Conservation (phyloP, 108 stramenopile species). For the Stephanodiscus minutulus region DNA sequence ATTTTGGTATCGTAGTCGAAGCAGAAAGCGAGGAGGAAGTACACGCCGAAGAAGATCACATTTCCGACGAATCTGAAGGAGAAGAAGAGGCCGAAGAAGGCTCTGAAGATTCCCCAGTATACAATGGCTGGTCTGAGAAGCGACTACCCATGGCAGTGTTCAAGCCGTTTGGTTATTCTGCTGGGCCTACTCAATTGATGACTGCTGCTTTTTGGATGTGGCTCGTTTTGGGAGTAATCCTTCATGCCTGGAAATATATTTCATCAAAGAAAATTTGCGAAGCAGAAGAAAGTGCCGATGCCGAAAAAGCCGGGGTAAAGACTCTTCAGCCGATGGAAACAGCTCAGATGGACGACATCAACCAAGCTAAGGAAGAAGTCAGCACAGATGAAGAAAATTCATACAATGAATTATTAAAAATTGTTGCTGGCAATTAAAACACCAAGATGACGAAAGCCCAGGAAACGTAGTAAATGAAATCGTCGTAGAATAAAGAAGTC, state of each 20-base stretch:
- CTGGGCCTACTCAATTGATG: constrained; percentile 66
- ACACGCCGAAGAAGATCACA: not conserved
- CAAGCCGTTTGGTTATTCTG: constrained; percentile 83
- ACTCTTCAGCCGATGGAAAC: constrained; percentile 4
- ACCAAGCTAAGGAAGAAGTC: not conserved
- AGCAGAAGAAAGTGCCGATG: constrained; percentile 29
- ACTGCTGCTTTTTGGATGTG: constrained; percentile 69
- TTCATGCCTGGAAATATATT: constrained; percentile 61
- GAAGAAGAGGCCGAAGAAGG: constrained; percentile 7
- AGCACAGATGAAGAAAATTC: constrained; percentile 6
- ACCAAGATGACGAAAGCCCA: too few relatives aligned
- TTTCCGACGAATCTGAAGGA: too few relatives aligned
- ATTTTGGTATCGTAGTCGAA: constrained; percentile 30
- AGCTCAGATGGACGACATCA: not conserved
- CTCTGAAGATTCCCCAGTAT: too few relatives aligned
- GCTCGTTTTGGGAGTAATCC: constrained; percentile 45
- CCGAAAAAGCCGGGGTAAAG: constrained; percentile 20
- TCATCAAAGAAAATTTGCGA: constrained; percentile 43
- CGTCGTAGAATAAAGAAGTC: too few relatives aligned
- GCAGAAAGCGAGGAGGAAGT: not conserved
- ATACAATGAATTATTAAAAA: too few relatives aligned
- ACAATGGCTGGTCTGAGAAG: constrained; percentile 57
- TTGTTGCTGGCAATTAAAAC: too few relatives aligned
- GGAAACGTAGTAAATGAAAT: too few relatives aligned
- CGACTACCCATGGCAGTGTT: constrained; percentile 74